Conservation (phyloP, 2,329 filamentous ascomycete species). For the Bipolaris zeicola region DNA sequence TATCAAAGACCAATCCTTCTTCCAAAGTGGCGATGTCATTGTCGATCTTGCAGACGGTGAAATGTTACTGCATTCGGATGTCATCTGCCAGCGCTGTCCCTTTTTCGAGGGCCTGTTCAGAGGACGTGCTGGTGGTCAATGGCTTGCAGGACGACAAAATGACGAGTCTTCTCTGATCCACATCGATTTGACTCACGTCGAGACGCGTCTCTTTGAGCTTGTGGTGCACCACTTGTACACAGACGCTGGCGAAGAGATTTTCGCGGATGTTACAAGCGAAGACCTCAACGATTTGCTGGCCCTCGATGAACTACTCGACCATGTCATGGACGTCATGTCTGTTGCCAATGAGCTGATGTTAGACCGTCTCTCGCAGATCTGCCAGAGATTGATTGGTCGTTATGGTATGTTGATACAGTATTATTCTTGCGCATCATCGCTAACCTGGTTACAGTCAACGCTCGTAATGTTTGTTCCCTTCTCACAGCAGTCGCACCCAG, state of each 20-base stretch:
- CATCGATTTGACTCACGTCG: conserved; percentile 84
- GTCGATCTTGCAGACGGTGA: conserved; percentile 77
- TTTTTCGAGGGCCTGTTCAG: conserved; percentile 92
- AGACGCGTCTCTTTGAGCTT: conserved; percentile 73
- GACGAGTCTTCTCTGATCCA: conserved; percentile 59
- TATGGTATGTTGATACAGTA: conserved; percentile 61
- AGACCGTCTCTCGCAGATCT: conserved; percentile 85
- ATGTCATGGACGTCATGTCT: conserved; percentile 88
- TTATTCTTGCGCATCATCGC: conserved; percentile 21
- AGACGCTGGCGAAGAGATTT: conserved; percentile 79
- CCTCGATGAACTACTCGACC: conserved; percentile 82
- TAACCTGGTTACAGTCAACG: conserved; percentile 35
- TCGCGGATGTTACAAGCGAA: conserved; percentile 73
- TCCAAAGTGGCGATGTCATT: conserved; percentile 78
- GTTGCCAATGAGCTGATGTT: conserved; percentile 96
- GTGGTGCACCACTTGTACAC: conserved; percentile 84
- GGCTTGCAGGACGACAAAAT: conserved; percentile 75
- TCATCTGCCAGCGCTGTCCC: conserved; percentile 83
- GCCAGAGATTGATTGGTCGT: conserved; percentile 80
- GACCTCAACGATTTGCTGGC: conserved; percentile 55
- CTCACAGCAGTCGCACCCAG: conserved; percentile 87
- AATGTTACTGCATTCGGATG: conserved; percentile 73
- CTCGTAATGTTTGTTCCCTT: conserved; percentile 80
- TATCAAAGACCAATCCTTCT: conserved; percentile 70
- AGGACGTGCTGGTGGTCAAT: conserved; percentile 83